Evolutionary conservation across 495 filamentous ascomycete genomes (phyloP).

Genomic region (Neurospora hispaniola): DNA sequence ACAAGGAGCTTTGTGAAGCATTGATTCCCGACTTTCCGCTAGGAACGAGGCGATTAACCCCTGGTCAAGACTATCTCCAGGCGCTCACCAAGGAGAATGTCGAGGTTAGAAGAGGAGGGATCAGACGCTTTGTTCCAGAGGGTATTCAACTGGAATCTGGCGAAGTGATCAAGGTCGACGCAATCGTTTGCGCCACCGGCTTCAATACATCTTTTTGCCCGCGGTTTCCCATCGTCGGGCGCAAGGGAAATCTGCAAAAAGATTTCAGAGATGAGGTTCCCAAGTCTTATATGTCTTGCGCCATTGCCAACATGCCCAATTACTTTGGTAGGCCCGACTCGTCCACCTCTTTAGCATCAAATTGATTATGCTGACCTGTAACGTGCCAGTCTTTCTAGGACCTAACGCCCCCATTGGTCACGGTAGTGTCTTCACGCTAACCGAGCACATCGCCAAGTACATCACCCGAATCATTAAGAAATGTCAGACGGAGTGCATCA

Average conservation of each 20-base stretch:
- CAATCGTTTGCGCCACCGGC: conserved; percentile 62
- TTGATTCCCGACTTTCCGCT: conserved; percentile 57
- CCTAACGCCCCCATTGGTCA: conserved; percentile 41
- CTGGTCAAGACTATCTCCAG: conserved; percentile 57
- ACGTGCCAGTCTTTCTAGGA: conserved; percentile 30
- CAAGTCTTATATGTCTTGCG: conserved; percentile 36
- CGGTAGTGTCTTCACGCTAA: conserved; percentile 37
- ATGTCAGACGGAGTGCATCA: conserved; percentile 35
- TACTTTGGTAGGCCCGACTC: conserved; percentile 34
- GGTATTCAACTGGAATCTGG: conserved; percentile 50
- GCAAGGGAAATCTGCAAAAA: conserved; percentile 39
- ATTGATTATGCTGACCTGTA: conserved; percentile 9
- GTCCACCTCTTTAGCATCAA: neutral
- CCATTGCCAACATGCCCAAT: conserved; percentile 34
- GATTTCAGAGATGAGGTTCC: conserved; percentile 25
- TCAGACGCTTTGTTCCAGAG: conserved; percentile 45
- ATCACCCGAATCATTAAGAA: conserved; percentile 33
- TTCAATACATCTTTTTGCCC: conserved; percentile 52
- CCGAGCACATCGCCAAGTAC: conserved; percentile 38
- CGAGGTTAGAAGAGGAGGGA: conserved; percentile 44
- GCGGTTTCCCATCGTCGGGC: conserved; percentile 48
- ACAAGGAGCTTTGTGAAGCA: conserved; percentile 33
- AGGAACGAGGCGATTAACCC: conserved; percentile 57
- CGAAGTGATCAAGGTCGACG: conserved; percentile 44
- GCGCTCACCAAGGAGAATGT: conserved; percentile 51